Evolutionary conservation across 192 early-diverging fungal genomes (phyloP).

Genomic region (Backusella macrospora): DNA sequence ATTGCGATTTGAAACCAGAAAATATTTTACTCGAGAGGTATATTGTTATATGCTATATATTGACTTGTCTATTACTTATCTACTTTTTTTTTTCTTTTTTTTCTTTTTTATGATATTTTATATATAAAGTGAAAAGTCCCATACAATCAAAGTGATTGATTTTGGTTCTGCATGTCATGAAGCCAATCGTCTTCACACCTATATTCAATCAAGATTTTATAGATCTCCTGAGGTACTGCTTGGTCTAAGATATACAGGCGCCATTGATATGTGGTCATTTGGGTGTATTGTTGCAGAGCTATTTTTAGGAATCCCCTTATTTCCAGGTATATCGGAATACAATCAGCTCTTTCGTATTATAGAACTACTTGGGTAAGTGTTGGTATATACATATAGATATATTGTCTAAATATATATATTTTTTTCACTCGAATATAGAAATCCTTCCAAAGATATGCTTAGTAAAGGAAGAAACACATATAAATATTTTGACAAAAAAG

Average conservation of each 20-base stretch:
- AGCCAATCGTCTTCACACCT: slow-evolving; percentile 91
- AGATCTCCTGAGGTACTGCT: slow-evolving; percentile 94
- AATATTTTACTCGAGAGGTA: slow-evolving; percentile 91
- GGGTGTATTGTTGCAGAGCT: slow-evolving; percentile 98
- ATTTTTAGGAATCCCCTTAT: slow-evolving; percentile 93
- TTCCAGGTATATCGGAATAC: slow-evolving; percentile 95
- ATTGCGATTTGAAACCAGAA: slow-evolving; percentile 98
- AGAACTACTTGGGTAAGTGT: slow-evolving; percentile 81
- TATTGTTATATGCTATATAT: not conserved
- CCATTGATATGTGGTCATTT: slow-evolving; percentile 99
- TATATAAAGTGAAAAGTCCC: slow-evolving; percentile 73
- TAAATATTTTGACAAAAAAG: slow-evolving; percentile 81
- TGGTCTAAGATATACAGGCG: slow-evolving; percentile 86
- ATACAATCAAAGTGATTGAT: slow-evolving; percentile 97
- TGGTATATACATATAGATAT: not conserved
- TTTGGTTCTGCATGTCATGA: slow-evolving; percentile 97
- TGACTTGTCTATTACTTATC: not conserved
- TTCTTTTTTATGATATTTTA: slow-evolving; percentile 5
- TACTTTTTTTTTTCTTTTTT: not conserved
- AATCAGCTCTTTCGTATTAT: slow-evolving; percentile 93
- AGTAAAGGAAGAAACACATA: slow-evolving; percentile 86
- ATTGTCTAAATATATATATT: not conserved
- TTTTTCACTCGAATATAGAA: slow-evolving; percentile 29
- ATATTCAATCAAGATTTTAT: slow-evolving; percentile 99
- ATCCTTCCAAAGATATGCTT: slow-evolving; percentile 87